Evolutionary conservation across 192 early-diverging fungal genomes (phyloP), one percentile per base, ranked within the genome.

Genomic region (Podila verticillata): DNA sequence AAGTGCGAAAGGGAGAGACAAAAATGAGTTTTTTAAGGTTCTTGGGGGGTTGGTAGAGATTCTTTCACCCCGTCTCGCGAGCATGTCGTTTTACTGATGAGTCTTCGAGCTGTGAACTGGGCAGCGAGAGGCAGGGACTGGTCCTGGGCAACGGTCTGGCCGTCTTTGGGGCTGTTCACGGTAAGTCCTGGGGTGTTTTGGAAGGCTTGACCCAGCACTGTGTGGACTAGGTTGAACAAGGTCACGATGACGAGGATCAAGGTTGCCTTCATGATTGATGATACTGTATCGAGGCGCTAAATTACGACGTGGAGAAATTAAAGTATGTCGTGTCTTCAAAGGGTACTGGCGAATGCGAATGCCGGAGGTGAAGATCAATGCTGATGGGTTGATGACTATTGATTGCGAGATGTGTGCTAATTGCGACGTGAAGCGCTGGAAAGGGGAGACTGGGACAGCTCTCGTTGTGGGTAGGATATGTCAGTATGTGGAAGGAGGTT

Each of bases 391-490:
- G 39, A 44, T 44, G 12, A 4, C 39, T 44, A 1, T 0, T 44
- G 39, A 44, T 44, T 44, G 39, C 39, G 51, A 54, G 51, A 54
- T 24, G 22, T n/a, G 22, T n/a, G 51, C 22, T 54, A 7, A 26
- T 54, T 54, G 51, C 51, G 51, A 26, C 51, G 51, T 54, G 24
- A 54, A 54, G 51, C 51, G 51, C 51, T 54, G 51, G 51, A 54
- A n/a, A 26, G 22, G 20, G 51, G 24, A 54, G 51, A 54, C n/a
- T 19, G 51, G 22, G 3, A 9, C n/a, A 54, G 24, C 51, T 54
- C 51, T 54, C 51, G 20, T 19, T 54, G 7, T 26, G 22, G 51
- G n/a, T n/a, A 26, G 51, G 51, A 7, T 3, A n/a, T 47, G 22
- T 54, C 13, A n/a, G 51, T 54, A 24, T 26, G 51, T 51, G 49